These are phyloP conservation scores for Mikania micrantha DNA, from an alignment of 129 eudicot genomes.

Conservation along the genomic window DNA sequence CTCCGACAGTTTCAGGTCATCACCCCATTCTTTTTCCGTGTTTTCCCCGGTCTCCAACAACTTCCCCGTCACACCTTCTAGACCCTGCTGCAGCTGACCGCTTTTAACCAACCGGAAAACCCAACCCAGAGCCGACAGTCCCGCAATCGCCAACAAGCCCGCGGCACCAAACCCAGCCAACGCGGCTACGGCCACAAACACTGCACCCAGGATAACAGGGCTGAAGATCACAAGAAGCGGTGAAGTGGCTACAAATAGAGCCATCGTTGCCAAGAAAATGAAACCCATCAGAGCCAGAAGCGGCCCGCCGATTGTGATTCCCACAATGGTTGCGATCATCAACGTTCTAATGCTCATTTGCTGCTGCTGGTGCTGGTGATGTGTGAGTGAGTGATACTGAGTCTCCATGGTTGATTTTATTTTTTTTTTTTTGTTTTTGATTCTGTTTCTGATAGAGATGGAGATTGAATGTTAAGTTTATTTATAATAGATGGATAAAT, in stretches of 20 bases:
- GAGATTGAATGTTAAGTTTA: background rate
- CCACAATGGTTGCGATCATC: slow-evolving; percentile 23
- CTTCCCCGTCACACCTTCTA: background rate
- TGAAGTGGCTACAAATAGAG: slow-evolving; percentile 22
- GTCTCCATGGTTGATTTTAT: background rate
- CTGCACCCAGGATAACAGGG: slow-evolving; percentile 36
- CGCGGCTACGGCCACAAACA: slow-evolving; percentile 17
- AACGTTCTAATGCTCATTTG: slow-evolving; percentile 17
- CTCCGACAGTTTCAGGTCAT: slow-evolving; percentile 10
- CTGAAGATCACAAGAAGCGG: slow-evolving; percentile 39
- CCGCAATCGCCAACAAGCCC: slow-evolving; percentile 26
- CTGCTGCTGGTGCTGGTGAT: background rate
- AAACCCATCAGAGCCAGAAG: slow-evolving; percentile 32
- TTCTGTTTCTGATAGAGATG: background rate
- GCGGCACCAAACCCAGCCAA: slow-evolving; percentile 29
- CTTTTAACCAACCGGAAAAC: slow-evolving; percentile 11
- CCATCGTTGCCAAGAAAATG: slow-evolving; percentile 28
- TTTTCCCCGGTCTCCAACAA: slow-evolving; percentile 16
- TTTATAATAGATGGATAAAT: too few relatives aligned
- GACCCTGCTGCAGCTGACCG: background rate
- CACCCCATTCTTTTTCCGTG: slow-evolving; percentile 20
- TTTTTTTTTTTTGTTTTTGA: background rate
- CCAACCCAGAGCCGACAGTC: slow-evolving; percentile 21
- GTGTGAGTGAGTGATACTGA: background rate
- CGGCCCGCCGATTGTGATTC: slow-evolving; percentile 33